phyloP scores from a whole-genome alignment of 306 rosid species.

The Fagus crenata region DNA sequence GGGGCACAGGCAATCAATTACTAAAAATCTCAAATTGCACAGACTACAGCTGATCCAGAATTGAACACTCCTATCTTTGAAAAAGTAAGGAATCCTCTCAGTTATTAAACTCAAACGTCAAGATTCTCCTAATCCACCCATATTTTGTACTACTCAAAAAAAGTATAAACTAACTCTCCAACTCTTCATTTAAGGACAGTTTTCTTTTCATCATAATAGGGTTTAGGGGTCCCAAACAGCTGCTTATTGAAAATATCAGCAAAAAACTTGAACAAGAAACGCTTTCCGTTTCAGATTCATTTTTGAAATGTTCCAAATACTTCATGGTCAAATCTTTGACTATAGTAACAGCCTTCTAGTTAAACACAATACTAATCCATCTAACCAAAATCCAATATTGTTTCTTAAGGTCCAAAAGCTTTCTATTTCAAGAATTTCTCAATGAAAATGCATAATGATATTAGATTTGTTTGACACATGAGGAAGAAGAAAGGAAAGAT shows the following conservation, averaged over 20 bases:
- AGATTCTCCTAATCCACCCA: neutral
- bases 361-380: neutral
- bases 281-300: neutral
- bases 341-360: neutral
- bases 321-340: neutral
- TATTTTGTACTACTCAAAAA: neutral
- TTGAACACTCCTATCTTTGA: neutral
- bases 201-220: neutral
- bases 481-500: conserved; percentile 23
- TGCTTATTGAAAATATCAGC: neutral
- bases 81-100: neutral
- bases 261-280: neutral
- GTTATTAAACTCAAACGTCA: neutral
- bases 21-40: neutral
- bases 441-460: neutral
- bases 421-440: neutral
- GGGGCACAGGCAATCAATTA: neutral
- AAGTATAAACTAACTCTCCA: neutral
- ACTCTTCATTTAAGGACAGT: neutral
- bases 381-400: neutral
- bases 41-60: neutral
- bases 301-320: neutral
- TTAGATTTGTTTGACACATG: neutral
- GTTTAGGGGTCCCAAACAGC: neutral
- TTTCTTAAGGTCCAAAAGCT: neutral